Conservation (phyloP, 2,329 filamentous ascomycete genomes). For the Cephalotrichum gorgonifer region DNA sequence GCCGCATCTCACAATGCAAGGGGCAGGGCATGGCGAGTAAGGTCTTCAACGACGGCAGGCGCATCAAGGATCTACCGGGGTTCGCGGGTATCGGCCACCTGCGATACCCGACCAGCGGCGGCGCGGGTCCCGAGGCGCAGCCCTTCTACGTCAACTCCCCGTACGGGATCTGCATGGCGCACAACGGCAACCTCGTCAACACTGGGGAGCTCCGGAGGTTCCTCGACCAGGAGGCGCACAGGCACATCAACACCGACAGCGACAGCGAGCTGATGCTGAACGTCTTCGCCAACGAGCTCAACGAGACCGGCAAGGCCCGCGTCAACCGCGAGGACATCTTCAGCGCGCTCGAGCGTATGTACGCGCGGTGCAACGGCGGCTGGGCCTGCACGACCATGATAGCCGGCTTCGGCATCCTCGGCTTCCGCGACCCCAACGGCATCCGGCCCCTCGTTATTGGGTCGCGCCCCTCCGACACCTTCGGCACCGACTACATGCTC, state of each 20-base stretch:
- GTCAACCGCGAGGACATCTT: conserved; percentile 73
- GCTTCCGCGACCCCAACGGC: conserved; percentile 56
- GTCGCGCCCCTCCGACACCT: conserved; percentile 54
- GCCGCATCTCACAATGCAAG: conserved; percentile 81
- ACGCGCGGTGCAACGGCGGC: conserved; percentile 60
- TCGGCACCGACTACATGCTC: conserved; percentile 75
- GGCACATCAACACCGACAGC: conserved; percentile 84
- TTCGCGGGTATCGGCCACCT: conserved; percentile 64
- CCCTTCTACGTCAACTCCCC: conserved; percentile 83
- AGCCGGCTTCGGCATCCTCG: conserved; percentile 69
- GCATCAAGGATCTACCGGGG: conserved; percentile 35
- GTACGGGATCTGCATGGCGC: conserved; percentile 70
- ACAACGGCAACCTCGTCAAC: conserved; percentile 86
- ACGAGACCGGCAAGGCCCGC: conserved; percentile 70
- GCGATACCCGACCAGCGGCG: conserved; percentile 83
- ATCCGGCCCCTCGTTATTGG: conserved; percentile 77
- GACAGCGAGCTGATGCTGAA: conserved; percentile 77
- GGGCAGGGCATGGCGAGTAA: conserved; percentile 79
- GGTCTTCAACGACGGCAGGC: conserved; percentile 72
- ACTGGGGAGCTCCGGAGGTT: conserved; percentile 58
- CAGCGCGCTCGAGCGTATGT: conserved; percentile 59
- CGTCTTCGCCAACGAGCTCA: conserved; percentile 73
- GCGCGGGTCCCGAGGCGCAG: conserved; percentile 77
- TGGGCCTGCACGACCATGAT: conserved; percentile 78
- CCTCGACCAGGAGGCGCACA: conserved; percentile 67